Evolutionary conservation across 148 eudicot genomes (phyloP).

Genomic region (Cornus suecica): DNA sequence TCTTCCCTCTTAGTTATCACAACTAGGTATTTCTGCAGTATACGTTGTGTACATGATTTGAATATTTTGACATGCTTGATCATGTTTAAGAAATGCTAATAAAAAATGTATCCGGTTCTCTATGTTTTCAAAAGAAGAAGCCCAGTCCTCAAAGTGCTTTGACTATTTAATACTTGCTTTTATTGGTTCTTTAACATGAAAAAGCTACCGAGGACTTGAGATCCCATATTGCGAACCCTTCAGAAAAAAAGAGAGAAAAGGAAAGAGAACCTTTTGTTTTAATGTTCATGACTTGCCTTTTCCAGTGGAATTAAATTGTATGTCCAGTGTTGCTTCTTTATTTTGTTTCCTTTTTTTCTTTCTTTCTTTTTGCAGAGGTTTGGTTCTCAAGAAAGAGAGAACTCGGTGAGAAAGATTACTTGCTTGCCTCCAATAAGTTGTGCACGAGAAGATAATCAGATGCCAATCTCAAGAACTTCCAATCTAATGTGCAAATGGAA

Average conservation of each 20-base stretch:
- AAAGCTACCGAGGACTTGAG: no score
- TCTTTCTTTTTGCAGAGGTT: slow-evolving; percentile 62
- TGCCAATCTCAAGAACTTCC: slow-evolving; percentile 63
- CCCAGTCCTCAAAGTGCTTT: not conserved
- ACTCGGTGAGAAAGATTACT: slow-evolving; percentile 49
- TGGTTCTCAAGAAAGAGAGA: slow-evolving; percentile 82
- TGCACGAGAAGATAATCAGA: slow-evolving; percentile 76
- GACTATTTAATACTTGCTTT: no score
- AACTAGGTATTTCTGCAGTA: not conserved
- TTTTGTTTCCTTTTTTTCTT: no score
- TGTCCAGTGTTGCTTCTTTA: slow-evolving; percentile 10
- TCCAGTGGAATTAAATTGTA: not conserved
- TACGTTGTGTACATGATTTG: not conserved
- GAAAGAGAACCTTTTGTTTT: not conserved
- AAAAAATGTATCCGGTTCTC: not conserved
- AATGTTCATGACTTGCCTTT: not conserved
- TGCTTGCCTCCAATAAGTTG: slow-evolving; percentile 50
- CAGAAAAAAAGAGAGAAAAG: no score
- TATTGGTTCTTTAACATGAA: no score
- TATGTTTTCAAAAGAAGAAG: not conserved
- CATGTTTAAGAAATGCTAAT: not conserved
- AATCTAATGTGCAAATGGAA: slow-evolving; percentile 66
- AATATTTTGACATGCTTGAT: not conserved
- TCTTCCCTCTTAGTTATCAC: not conserved
- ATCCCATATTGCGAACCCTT: no score